These are phyloP conservation scores for Populus deltoides DNA, from an alignment of 345 rosid genomes.

Conservation along the genomic window DNA sequence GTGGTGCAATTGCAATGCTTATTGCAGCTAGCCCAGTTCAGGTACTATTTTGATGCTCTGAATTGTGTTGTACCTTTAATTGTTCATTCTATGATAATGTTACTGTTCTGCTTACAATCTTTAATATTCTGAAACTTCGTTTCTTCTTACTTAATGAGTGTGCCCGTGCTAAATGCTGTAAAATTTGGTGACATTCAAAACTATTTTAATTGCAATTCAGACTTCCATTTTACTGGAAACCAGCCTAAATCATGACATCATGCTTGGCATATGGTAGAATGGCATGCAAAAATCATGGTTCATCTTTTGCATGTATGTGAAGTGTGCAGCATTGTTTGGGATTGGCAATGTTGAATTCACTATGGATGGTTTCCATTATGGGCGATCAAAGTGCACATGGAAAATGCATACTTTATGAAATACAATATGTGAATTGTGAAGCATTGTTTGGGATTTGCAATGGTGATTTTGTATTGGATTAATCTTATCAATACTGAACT, in stretches of 20 bases:
- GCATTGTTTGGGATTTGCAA: not conserved
- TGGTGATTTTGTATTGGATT: not conserved
- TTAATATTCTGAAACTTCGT: not conserved
- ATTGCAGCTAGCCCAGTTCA: constrained; percentile 79
- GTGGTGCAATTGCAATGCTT: constrained; percentile 81
- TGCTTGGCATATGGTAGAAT: not conserved
- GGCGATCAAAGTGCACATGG: not conserved
- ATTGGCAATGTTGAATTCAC: not conserved
- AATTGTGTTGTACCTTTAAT: not conserved
- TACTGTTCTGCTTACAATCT: not conserved
- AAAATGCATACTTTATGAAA: not conserved
- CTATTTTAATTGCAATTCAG: not conserved
- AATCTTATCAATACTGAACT: not conserved
- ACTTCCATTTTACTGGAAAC: not conserved
- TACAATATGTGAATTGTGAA: too few relatives aligned
- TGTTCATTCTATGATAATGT: not conserved
- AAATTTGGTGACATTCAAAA: not conserved
- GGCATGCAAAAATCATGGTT: not conserved
- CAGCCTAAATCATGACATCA: not conserved
- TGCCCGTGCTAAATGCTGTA: not conserved
- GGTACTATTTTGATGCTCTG: constrained; percentile 39
- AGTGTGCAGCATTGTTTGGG: not conserved
- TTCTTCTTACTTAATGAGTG: not conserved
- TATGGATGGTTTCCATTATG: not conserved
- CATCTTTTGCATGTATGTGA: not conserved